Percentiles rank a stretch among this genome's conserved stretches.
These are phyloP conservation scores for Fraxinus dipetala DNA, from an alignment of 305 asterid genomes.

Conservation along the genomic window DNA sequence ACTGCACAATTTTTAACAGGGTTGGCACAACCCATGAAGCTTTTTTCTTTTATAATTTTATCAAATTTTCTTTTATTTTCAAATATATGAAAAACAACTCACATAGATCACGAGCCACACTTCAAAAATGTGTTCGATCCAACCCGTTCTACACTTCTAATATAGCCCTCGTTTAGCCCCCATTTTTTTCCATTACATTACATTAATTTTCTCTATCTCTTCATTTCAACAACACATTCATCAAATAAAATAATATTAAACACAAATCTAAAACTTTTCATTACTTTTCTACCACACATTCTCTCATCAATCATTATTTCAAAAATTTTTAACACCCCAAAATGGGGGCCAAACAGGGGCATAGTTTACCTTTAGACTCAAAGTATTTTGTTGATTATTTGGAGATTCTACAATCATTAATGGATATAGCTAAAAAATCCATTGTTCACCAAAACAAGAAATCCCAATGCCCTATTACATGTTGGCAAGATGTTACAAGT, in stretches of 20 bases:
- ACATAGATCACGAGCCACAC: neutral
- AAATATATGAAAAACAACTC: neutral
- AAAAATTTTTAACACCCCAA: too few species aligned
- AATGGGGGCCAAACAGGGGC: too few species aligned
- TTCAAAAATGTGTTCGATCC: neutral
- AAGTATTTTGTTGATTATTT: neutral
- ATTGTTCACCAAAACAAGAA: conserved; percentile 16
- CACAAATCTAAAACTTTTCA: too few species aligned
- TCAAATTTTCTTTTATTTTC: neutral
- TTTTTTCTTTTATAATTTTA: neutral
- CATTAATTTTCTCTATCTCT: too few species aligned
- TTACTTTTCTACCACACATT: too few species aligned
- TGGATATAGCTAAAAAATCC: conserved; percentile 5
- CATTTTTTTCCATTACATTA: too few species aligned
- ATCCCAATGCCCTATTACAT: neutral
- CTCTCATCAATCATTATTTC: too few species aligned
- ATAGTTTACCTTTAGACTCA: neutral
- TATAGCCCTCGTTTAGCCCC: neutral
- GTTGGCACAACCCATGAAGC: neutral
- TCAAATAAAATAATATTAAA: too few species aligned
- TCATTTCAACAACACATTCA: too few species aligned
- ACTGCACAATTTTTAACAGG: neutral
- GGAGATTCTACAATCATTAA: neutral
- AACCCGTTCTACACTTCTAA: neutral
- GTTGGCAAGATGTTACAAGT: neutral